Base-by-base conservation (phyloP, 495 filamentous ascomycete genomes). In the Neurospora discreta region DNA sequence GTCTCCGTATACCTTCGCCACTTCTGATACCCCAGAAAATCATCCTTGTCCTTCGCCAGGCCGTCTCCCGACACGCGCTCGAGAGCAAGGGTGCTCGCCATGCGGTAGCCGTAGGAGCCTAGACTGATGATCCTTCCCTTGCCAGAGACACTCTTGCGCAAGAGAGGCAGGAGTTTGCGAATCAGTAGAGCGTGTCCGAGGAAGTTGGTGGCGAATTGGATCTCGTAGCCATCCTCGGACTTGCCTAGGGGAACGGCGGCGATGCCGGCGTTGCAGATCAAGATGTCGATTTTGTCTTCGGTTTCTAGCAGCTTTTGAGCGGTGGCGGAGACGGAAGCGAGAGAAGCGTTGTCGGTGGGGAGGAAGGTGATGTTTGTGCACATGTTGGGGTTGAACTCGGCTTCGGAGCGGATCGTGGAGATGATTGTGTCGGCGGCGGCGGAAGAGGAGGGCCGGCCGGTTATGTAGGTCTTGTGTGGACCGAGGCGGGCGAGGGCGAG, bases 281-380 rank as follows among this genome's bases (percentile, higher is more conserved):
- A 0, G 0, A 44, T 1, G 0, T 44, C 18, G 0, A 44, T n/a
- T 0, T 1, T 44, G 0, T n/a, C 42, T 44, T 44, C 18, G 3
- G 42, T 44, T 1, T 44, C 18, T 0, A 44, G 0, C 0, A 44
- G 42, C 0, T n/a, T 44, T 3, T 0, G 0, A 3, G 42, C 42
- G 18, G 42, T 44, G 18, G 42, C 42, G 7, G 42, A 44, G 7
- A 44, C 42, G 18, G 42, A 44, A n/a, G 42, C 0, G 0, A 44
- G 18, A 8, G 42, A 44, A 18, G 42, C 42, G 42, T 44, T n/a
- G 42, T 44, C 42, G 42, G 42, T 43, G 18, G 42, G 42, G 42
- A 44, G 42, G 42, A 44, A 44, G 42, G 42, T 44, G 18, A n/a
- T 44, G 42, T 44, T 10, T 44, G 8, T 44, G 42, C 42, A 44